Conservation (phyloP, 768 basidiomycete species). For the Suillus subaureus region DNA sequence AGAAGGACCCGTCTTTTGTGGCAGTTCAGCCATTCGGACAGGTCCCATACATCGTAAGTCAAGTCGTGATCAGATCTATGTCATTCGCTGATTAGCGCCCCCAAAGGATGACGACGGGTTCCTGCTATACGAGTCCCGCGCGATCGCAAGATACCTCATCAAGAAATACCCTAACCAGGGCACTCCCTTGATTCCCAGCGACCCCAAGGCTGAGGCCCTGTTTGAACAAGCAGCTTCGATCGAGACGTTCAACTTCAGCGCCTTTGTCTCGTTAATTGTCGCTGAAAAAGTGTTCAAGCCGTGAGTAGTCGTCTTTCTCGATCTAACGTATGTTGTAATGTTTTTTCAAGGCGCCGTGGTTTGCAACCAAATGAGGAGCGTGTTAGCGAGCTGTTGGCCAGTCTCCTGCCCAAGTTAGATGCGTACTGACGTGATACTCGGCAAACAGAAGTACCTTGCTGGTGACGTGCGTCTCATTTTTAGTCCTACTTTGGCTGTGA, state of each 20-base stretch:
- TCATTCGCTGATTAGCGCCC: background rate
- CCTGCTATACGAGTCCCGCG: constrained; percentile 62
- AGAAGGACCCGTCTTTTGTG: constrained; percentile 47
- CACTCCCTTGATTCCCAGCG: constrained; percentile 50
- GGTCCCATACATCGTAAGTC: constrained; percentile 45
- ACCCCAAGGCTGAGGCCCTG: constrained; percentile 34
- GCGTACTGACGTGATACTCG: constrained; percentile 56
- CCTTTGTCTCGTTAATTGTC: constrained; percentile 39
- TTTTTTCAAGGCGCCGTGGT: constrained; percentile 19
- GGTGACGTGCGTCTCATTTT: constrained; percentile 46
- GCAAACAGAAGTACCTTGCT: constrained; percentile 56
- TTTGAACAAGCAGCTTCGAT: constrained; percentile 41
- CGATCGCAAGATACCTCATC: constrained; percentile 61
- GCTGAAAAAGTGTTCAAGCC: constrained; percentile 55
- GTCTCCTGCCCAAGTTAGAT: constrained; percentile 42
- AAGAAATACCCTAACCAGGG: constrained; percentile 56
- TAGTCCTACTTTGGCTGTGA: background rate
- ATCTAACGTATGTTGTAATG: constrained; percentile 7
- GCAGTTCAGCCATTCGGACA: constrained; percentile 61
- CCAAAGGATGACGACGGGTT: constrained; percentile 61
- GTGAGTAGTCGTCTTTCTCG: constrained; percentile 33
- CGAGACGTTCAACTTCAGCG: constrained; percentile 56
- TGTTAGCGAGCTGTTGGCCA: constrained; percentile 15
- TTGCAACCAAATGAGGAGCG: constrained; percentile 22
- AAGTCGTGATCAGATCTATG: background rate